Evolutionary conservation across 345 rosid genomes (phyloP).

Genomic region (Bretschneidera sinensis): DNA sequence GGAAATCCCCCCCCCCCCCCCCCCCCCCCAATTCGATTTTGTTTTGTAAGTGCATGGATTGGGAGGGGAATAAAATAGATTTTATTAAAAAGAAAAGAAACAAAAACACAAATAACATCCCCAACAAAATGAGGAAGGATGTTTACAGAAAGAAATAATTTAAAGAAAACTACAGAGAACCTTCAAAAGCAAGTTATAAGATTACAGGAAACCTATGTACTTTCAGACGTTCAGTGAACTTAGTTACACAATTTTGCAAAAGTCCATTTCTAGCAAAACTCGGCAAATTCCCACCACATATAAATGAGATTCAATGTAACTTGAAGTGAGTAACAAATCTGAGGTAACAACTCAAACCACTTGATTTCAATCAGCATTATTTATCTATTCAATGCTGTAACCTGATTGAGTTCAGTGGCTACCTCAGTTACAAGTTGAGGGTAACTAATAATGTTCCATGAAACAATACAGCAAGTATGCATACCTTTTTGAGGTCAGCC

Average conservation of each 20-base stretch:
- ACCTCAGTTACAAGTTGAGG: background rate
- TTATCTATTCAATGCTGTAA: background rate
- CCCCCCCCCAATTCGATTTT: background rate
- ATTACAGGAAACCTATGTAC: background rate
- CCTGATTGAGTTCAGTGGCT: background rate
- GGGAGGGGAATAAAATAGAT: background rate
- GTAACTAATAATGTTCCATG: conserved; percentile 7
- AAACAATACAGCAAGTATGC: background rate
- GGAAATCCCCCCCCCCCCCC: background rate
- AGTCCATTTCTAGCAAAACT: background rate
- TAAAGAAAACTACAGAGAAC: too few species aligned
- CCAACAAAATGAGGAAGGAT: background rate
- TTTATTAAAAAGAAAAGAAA: too few species aligned
- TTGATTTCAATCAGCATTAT: background rate
- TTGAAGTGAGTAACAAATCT: background rate
- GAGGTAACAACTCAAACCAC: background rate
- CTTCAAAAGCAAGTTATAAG: too few species aligned
- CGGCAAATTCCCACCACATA: background rate
- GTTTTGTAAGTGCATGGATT: too few species aligned
- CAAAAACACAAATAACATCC: background rate
- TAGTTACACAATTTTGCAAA: background rate
- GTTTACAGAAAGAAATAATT: too few species aligned
- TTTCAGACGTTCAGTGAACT: background rate
- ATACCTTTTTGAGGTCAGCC: conserved; percentile 67
- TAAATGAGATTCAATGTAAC: too few species aligned